Evolutionary conservation across 164 flowering plant genomes (phyloP), one percentile per base, ranked within the genome.

Genomic region (Cinnamomum chago): DNA sequence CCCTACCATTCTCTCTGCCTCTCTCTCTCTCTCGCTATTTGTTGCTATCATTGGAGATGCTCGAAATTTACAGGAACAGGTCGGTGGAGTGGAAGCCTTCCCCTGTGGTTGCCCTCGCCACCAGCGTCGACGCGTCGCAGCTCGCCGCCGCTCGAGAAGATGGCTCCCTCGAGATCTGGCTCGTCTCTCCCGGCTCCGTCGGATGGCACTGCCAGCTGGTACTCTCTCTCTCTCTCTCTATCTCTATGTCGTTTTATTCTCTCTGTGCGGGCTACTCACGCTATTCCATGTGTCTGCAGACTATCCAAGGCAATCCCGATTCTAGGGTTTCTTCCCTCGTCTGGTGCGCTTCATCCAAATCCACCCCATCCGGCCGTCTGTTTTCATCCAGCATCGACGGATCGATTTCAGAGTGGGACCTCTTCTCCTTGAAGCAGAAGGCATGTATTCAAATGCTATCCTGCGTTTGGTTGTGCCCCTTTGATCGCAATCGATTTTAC

Each of bases 181-280:
- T 91, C 68, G 97, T 92, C 60, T 90, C 97, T 27, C 98, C 97
- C 22, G 98, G 99, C 73, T 84, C 98, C 65, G 89, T 88, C 58
- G 92, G 92, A 76, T 96, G 99, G 99, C 94, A 96, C 88, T 89
- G 95, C 82, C 97, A 92, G 73, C 85, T 96, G 85, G 99, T 96
- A 88, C 5, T 30, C n/a, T 58, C 27, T 67, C 20, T 64, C 25
- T 64, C 27, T 66, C n/a, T n/a, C n/a, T n/a, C n/a, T n/a, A 17
- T 30, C 2, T 25, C 1, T 30, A 0, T 67, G 10, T 33, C 40
- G 13, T 65, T 65, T 64, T 65, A 3, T 2, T 10, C 15, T 3
- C 67, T 18, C 17, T 28, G 69, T 25, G 69, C 27, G 20, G 7
- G 50, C 33, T 13, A 67, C 28, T 58, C 60, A 13, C 15, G 50